A percentile compares a stretch with the other conserved stretches of the same genome.
phyloP scores from a whole-genome alignment of 345 rosid genomes.

The Eucalyptus regnans region DNA sequence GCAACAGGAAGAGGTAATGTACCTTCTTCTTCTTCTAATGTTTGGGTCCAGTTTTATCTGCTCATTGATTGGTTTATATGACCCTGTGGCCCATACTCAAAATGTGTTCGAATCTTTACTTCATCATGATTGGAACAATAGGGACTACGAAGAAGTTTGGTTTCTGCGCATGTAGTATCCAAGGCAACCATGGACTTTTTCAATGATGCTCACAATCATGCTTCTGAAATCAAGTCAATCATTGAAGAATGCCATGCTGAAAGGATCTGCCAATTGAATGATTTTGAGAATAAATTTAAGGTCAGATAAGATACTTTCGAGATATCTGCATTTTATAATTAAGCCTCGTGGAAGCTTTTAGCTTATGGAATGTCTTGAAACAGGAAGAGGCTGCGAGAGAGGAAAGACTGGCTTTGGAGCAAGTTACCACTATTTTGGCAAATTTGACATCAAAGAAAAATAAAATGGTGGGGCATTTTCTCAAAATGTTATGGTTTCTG shows the following conservation, averaged over 20 bases:
- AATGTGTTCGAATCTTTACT: not conserved
- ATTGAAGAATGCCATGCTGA: constrained; percentile 43
- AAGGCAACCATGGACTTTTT: constrained; percentile 43
- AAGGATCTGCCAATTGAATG: constrained; percentile 30
- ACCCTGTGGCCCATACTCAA: not conserved
- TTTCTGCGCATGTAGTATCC: constrained; percentile 50
- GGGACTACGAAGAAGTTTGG: constrained; percentile 47
- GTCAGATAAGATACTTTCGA: constrained; percentile 9
- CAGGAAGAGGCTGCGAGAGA: constrained; percentile 80
- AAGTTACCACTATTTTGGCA: constrained; percentile 48
- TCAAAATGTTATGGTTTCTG: not conserved
- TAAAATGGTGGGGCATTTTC: constrained; percentile 32
- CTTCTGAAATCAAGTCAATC: constrained; percentile 25
- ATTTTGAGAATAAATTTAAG: constrained; percentile 54
- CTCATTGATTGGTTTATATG: not conserved
- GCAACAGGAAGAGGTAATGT: constrained; percentile 59
- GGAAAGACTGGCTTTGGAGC: constrained; percentile 57
- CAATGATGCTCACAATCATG: constrained; percentile 45
- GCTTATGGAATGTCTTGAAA: constrained; percentile 5
- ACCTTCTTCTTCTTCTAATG: not conserved
- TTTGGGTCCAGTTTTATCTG: not conserved
- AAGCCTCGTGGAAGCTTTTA: not conserved
- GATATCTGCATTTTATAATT: not conserved
- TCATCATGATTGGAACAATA: not conserved
- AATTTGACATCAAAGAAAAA: constrained; percentile 55